Base-by-base conservation (phyloP, 306 rosid genomes). In the Gastrolobium bilobum region DNA sequence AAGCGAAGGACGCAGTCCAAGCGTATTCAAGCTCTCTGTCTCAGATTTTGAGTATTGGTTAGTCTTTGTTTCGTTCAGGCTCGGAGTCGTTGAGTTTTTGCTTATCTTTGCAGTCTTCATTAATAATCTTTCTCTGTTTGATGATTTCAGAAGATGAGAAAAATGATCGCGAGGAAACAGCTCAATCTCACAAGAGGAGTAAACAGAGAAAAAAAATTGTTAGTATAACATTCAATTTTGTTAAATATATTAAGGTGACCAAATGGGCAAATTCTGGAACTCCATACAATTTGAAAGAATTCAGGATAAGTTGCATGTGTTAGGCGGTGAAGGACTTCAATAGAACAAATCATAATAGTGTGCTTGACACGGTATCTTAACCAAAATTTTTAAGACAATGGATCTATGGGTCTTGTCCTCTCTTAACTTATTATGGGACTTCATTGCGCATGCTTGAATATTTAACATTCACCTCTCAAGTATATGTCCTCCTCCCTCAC, bases 21-120 rank as follows among this genome's bases (percentile, higher is more conserved):
- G 96, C 89, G 31, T 95, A 89, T 76, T 88, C 97, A 37, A 74
- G 73, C 73, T 85, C 93, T 50, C 76, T 92, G 48, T 87, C 91
- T 64, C 80, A 71, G 54, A 79, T 85, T 72, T 80, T 92, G 39
- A 85, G 40, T 70, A 79, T 88, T 1, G 97, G 97, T 89, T 47
- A 40, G 71, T 76, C 40, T 51, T 54, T 46, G 3, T 30, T 47
- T 52, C 8, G 8, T 2, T 47, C 11, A 3, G 10, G 38, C 47
- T 68, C 30, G 29, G 26, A 8, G 14, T 53, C 15, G 29, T 61
- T 35, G 43, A 47, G 2, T 26, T 54, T 71, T 81, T 5, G 5
- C 11, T 56, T 59, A 26, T 42, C 8, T 57, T 47, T 57, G 47
- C 60, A 39, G 2, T 57, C 42, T 71, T 68, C 9, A 7, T 4